Evolutionary conservation across 371 early-diverging fungal species (phyloP), one percentile per base, ranked within the genome.

Genomic region (Mucor saturninus): DNA sequence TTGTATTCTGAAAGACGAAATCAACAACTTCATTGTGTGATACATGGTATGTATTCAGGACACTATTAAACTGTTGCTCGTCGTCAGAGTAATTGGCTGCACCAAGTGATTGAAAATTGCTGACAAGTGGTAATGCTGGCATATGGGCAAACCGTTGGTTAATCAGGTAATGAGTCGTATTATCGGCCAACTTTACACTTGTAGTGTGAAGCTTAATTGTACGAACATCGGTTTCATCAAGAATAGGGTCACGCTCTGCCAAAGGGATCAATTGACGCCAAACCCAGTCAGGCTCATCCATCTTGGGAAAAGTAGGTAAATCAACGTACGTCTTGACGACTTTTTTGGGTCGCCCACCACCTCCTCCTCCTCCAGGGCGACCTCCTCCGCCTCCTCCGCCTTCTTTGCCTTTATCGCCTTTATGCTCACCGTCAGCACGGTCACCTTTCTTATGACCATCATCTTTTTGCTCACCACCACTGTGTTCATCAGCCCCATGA

Each of bases 1-100:
- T n/a, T 4, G 53, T 65, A 26, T 65, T 70, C 40, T 80, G 80
- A 21, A 76, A 65, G 2, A 80, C 80, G 14, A 80, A 53, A 68
- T 80, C 80, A 3, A 80, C 51, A 0, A 65, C 65, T 45, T 80
- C 72, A 5, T 70, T 67, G 21, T 64, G 51, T 0, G 40, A 26
- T 26, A 77, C 43, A 2, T 68, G 71, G 29, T 71, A 80, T 0
- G 81, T 69, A 39, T 68, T 49, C 1, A 62, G 32, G 9, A 35
- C 48, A 5, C 30, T 11, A n/a, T 64, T 53, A 52, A 68, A 79
- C 1, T 64, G 67, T 29, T 64, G 60, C 3, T 11, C 21, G 13
- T 5, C n/a, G 2, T 30, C 2, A 1, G 42, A 21, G 6, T 61
- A 56, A 10, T 15, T 40, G 9, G 37, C 6, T 7, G 66, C 39